Base-by-base conservation (phyloP, 805 yeast species). In the Metschnikowia baotianmanensis region DNA sequence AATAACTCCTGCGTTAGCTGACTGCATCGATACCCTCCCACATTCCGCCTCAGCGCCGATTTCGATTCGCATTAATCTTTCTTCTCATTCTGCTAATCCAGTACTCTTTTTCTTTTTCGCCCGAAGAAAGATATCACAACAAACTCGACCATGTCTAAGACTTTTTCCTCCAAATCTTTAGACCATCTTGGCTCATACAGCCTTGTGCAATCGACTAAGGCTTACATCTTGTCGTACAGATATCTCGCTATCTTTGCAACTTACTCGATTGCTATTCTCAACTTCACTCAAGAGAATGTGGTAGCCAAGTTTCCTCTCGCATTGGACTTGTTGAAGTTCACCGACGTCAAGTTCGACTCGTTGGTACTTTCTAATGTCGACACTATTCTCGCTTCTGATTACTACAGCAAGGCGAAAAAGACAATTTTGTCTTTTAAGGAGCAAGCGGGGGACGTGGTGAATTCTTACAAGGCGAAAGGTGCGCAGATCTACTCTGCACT, bases 111-210 rank as follows among this genome's bases (percentile, higher is more conserved):
- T 33, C 37, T 28, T 39, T 39, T 28, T 31, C n/a, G 27, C 13
- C 18, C 10, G 31, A 22, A 23, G 26, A 19, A 19, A 19, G n/a
- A n/a, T n/a, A n/a, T 21, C 36, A 24, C 24, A 12, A 26, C 36
- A 30, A 27, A 6, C 13, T 17, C 34, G 24, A 37, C 5, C 33
- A 51, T 49, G 55, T 45, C 61, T 16, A 55, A 51, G 41, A 48
- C 56, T 29, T 63, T 63, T 47, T 45, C 58, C 22, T 67, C 72
- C 33, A 56, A 61, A 47, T 50, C 71, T 12, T 32, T 63, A 24
- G 46, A 49, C 26, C 73, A 69, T 50, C 40, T 69, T 34, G 47
- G 50, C 28, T 51, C 62, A 3, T 69, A 69, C 52, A 42, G 62
- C 7, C 38, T 55, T n/a, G 62, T 68, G 27, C 43, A 57, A 32